Base-by-base conservation (phyloP, 2,329 filamentous ascomycete species). In the Colletotrichum aenigma region DNA sequence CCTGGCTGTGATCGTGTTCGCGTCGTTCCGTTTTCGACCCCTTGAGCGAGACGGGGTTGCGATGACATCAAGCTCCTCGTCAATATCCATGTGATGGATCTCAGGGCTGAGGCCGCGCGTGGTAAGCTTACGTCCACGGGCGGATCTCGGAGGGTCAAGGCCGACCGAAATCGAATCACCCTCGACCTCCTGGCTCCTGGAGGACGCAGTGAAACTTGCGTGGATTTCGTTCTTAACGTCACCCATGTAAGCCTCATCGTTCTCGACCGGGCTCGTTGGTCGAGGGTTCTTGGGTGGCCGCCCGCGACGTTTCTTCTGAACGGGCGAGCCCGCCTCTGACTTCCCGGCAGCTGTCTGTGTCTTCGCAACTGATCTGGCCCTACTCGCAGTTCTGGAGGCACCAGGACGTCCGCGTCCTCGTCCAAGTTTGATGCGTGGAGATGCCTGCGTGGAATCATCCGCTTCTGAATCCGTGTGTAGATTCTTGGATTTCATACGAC, bases 221-320 rank as follows among this genome's bases (percentile, higher is more conserved):
- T 32, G 73, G 56, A 75, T 72, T 36, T 67, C 73, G 30, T 73
- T 64, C 21, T 56, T 38, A 21, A 60, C 21, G 28, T 52, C 48
- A 18, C 65, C 43, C 16, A 18, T n/a, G 10, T 65, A 56, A 32
- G 8, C n/a, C 16, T 36, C 26, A 7, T 43, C 43, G 36, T 52
- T 43, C 26, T 15, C 48, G 18, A n/a, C 48, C 8, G 70, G 58
- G 21, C 58, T 74, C 30, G 21, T 26, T 26, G 74, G 74, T 13
- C 70, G 70, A 36, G 70, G 74, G 16, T 74, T 65, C 24, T 76
- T 76, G 13, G 74, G 74, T 12, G 74, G 74, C 16, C 74, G 71
- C 32, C 74, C 74, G 15, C 74, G 74, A 28, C 71, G 71, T 26
- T 76, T 76, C 56, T 76, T 76, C 6, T n/a, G 64, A 18, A 71